These are phyloP conservation scores for Russula dissimulans DNA, from an alignment of 768 basidiomycete species.

Conservation along the genomic window DNA sequence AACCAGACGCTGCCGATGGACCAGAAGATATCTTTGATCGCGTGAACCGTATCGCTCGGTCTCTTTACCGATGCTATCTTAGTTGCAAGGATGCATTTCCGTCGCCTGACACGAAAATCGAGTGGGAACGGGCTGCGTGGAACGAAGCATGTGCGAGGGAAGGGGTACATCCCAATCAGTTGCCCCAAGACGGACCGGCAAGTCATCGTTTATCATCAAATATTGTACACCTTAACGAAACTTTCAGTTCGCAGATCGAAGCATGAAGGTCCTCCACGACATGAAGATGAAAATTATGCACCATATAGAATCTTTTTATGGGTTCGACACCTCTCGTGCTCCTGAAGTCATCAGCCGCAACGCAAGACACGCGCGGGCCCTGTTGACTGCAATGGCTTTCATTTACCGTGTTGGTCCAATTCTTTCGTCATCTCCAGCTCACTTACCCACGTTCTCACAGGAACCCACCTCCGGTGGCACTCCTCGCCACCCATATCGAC, in stretches of 20 bases:
- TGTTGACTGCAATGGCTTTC: background rate
- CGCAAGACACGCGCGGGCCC: background rate
- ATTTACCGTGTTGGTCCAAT: constrained; percentile 1
- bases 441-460: background rate
- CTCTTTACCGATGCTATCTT: background rate
- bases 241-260: background rate
- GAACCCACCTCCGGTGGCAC: background rate
- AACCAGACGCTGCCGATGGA: background rate
- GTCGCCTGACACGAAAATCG: background rate
- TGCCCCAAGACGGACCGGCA: background rate
- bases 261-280: background rate
- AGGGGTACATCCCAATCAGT: background rate
- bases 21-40: background rate
- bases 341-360: background rate
- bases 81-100: constrained; percentile 8
- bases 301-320: background rate
- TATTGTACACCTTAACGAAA: background rate
- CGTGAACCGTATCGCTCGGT: background rate
- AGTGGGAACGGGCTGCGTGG: background rate
- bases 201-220: background rate
- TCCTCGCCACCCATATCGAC: background rate
- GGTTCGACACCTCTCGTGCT: background rate
- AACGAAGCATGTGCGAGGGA: background rate
- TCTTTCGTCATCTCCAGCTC: background rate
- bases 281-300: background rate